These are phyloP conservation scores for Penicillium sp. DNA, from an alignment of 2,329 filamentous ascomycete genomes.

Conservation along the genomic window DNA sequence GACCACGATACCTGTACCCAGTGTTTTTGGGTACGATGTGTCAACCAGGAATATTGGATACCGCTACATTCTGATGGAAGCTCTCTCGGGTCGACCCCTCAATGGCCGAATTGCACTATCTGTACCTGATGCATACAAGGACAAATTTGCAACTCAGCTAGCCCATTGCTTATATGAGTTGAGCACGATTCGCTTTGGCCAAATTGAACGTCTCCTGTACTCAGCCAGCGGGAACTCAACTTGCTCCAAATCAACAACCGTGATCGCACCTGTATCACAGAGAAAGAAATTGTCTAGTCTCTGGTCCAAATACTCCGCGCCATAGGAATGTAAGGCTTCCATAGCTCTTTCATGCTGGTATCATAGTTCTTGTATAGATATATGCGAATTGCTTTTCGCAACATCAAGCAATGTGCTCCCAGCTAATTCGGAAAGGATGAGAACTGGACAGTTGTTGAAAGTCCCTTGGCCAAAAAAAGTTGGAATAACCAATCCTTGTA, in stretches of 20 bases:
- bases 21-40: conserved; percentile 1
- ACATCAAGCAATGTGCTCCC: conserved; percentile 5
- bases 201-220: conserved; percentile 1
- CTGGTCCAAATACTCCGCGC: conserved; percentile 5
- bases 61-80: conserved; percentile 5
- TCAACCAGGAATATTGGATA: conserved; percentile 3
- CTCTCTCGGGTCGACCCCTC: not conserved
- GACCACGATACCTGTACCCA: conserved; percentile 3
- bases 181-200: conserved; percentile 1
- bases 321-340: conserved; percentile 2
- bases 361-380: conserved; percentile 3
- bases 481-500: conserved; percentile 4
- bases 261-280: conserved; percentile 6
- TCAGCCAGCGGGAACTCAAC: conserved; percentile 6
- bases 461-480: conserved; percentile 4
- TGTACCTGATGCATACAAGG: conserved; percentile 1
- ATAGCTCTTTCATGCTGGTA: conserved; percentile 2
- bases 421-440: conserved; percentile 6
- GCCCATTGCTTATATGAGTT: conserved; percentile 3
- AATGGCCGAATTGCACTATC: not conserved
- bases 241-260: conserved; percentile 13
- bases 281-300: conserved; percentile 10
- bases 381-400: not conserved
- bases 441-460: conserved; percentile 5
- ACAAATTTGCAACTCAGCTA: conserved; percentile 1